Conservation (phyloP, 2,329 filamentous ascomycete genomes). For the Diplodia seriata region DNA sequence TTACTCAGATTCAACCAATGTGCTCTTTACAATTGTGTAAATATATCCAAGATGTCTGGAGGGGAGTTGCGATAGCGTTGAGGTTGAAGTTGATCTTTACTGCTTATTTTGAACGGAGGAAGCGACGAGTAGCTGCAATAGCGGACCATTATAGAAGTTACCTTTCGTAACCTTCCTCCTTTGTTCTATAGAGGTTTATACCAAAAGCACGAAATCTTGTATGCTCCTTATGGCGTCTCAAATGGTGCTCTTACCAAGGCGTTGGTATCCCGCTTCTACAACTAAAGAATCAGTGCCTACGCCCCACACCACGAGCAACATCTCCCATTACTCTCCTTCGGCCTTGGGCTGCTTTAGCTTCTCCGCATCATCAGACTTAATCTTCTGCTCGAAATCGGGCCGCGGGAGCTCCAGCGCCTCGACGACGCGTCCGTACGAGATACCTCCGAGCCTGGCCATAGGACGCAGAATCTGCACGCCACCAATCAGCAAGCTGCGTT, state of each 20-base stretch:
- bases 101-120: no score
- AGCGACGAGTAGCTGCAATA: no score
- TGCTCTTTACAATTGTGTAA: no score
- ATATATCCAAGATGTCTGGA: no score
- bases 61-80: no score
- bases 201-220: background rate
- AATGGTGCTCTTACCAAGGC: background rate
- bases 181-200: no score
- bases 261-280: background rate
- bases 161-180: no score
- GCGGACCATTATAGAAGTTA: no score
- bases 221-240: background rate
- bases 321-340: constrained; percentile 30
- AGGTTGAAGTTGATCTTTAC: no score
- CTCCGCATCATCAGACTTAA: constrained; percentile 61
- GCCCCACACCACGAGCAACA: no score
- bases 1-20: no score
- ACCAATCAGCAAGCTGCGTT: background rate
- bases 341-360: constrained; percentile 60
- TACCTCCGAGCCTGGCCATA: constrained; percentile 80
- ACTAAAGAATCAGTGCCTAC: background rate
- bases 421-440: constrained; percentile 76
- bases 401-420: constrained; percentile 75
- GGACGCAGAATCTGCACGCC: constrained; percentile 69
- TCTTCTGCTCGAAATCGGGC: constrained; percentile 56